Percentiles rank a stretch among this genome's conserved stretches.
These are phyloP conservation scores for Fusarium sp. DNA, from an alignment of 2,329 filamentous ascomycete species.

Conservation along the genomic window DNA sequence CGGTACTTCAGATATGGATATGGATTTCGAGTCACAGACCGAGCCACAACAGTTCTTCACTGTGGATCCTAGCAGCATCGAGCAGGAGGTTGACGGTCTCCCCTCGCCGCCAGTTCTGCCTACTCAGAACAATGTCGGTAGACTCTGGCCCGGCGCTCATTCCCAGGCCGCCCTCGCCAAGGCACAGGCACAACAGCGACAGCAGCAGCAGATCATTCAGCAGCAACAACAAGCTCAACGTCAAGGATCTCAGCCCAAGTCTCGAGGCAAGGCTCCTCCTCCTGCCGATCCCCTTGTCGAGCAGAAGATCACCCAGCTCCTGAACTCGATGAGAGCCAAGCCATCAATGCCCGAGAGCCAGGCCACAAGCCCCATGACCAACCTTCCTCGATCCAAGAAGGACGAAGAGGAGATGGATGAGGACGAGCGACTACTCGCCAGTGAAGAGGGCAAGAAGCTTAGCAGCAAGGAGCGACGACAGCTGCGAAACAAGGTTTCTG, in stretches of 20 bases:
- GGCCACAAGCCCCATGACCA: conserved; percentile 65
- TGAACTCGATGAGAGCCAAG: conserved; percentile 91
- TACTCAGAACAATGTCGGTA: conserved; percentile 70
- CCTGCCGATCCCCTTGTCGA: conserved; percentile 79
- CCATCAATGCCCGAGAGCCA: conserved; percentile 63
- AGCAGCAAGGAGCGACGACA: conserved; percentile 97
- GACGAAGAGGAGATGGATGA: conserved; percentile 99
- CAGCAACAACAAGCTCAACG: conserved; percentile 61
- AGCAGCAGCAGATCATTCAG: conserved; percentile 70
- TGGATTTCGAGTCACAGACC: conserved; percentile 62
- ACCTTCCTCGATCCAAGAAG: conserved; percentile 83
- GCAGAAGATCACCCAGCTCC: conserved; percentile 91
- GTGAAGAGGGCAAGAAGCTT: conserved; percentile 99
- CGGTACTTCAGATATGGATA: conserved; percentile 74
- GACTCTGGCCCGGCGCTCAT: conserved; percentile 94
- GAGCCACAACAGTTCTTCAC: conserved; percentile 76
- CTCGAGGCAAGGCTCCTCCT: conserved; percentile 64
- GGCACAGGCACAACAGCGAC: conserved; percentile 76
- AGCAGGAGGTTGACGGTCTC: conserved; percentile 65
- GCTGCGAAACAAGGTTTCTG: conserved; percentile 98
- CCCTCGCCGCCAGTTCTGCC: conserved; percentile 59
- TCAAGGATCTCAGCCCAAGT: conserved; percentile 61
- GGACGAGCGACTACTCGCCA: conserved; percentile 92
- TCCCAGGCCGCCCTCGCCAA: conserved; percentile 86
- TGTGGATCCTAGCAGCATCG: conserved; percentile 80